Evolutionary conservation across 2,329 filamentous ascomycete species (phyloP), one percentile per base, ranked within the genome.

Genomic region (Ophiostoma sp.): DNA sequence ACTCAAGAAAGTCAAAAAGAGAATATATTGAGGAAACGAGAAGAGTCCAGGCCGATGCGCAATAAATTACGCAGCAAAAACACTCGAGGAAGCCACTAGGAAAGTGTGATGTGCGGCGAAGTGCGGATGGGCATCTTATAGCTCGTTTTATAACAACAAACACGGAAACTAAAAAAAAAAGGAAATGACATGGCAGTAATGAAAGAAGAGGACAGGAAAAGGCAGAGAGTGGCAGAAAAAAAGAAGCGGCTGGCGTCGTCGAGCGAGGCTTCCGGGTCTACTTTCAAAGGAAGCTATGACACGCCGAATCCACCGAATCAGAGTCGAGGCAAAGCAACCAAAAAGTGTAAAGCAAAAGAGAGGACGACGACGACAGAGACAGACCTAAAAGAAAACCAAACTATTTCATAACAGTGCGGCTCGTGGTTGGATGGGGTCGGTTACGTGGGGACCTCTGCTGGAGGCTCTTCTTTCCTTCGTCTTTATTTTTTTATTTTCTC

Each of bases 271-370:
- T 69, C 22, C 66, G 48, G 45, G 33, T 64, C 61, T 36, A 36
- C 36, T 42, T 28, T 45, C n/a, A 17, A 48, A 64, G 19, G 61
- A 42, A 64, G 36, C 33, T 42, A 64, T 64, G 61, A 64, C 36
- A 64, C 61, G 59, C 59, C 17, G 66, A 69, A 69, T 52, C 66
- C 45, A 69, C 45, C 66, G 66, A 69, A 69, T 52, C 45, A 69
- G 45, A 48, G 66, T 69, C 45, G 66, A 69, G 66, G 19, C 68
- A 70, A 57, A 70, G 36, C 42, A 45, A 45, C 12, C 15, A 42
- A 11, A 64, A n/a, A 31, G 15, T 7, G 45, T n/a, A 31, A 25
- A 42, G 31, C 6, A 15, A 8, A 15, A 48, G 11, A 68, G 12
- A 48, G 39, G 36, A 33, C 6, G 25, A 55, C n/a, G 25, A 28